Conservation (phyloP, 805 yeast genomes). For the Ogataea zsoltii region DNA sequence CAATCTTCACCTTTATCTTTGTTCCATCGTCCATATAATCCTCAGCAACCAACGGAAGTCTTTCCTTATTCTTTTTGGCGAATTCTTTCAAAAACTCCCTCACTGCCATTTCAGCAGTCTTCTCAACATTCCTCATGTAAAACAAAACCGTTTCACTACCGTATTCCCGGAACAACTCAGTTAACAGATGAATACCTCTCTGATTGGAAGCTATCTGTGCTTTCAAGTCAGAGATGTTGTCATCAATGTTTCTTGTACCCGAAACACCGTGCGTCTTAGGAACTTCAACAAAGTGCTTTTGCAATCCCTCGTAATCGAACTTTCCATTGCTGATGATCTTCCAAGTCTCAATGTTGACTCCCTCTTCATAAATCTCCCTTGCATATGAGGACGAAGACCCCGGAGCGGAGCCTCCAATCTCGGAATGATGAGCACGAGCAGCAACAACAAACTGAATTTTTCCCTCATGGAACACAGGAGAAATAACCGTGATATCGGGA, state of each 20-base stretch:
- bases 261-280: conserved; percentile 54
- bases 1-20: conserved; percentile 42
- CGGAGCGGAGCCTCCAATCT: conserved; percentile 61
- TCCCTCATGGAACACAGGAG: conserved; percentile 52
- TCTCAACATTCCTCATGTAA: conserved; percentile 48
- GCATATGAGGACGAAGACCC: conserved; percentile 60
- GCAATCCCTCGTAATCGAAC: conserved; percentile 54
- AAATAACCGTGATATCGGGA: conserved; percentile 55
- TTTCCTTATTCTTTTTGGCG: conserved; percentile 43
- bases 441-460: conserved; percentile 54
- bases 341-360: conserved; percentile 54
- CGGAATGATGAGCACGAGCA: conserved; percentile 63
- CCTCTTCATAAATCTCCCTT: conserved; percentile 53
- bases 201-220: conserved; percentile 55
- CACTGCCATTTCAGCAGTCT: conserved; percentile 50
- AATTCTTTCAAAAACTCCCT: conserved; percentile 33
- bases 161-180: conserved; percentile 45
- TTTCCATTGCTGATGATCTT: conserved; percentile 49
- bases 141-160: conserved; percentile 43
- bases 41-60: conserved; percentile 40
- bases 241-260: conserved; percentile 55
- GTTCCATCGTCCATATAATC: conserved; percentile 62
- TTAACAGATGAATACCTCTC: conserved; percentile 48
- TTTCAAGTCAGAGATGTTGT: conserved; percentile 51
- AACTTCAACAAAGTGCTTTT: conserved; percentile 45